Evolutionary conservation across 129 eudicot species (phyloP).

Genomic region (Sambucus nigra): DNA sequence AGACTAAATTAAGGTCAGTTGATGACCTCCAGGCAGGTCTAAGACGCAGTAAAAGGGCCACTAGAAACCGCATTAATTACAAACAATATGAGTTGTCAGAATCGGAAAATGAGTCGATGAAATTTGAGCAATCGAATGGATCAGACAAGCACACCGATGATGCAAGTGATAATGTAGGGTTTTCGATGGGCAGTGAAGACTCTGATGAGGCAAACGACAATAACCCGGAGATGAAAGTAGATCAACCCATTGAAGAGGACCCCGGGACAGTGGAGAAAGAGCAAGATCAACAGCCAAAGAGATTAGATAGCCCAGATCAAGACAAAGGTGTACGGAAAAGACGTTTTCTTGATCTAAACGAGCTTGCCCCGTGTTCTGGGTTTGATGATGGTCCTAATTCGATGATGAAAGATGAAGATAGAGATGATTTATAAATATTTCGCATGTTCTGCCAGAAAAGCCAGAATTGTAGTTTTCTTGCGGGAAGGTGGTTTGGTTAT

Average conservation of each 20-base stretch:
- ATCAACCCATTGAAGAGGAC: conserved; percentile 30
- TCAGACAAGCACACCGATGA: conserved; percentile 34
- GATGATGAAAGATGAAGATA: conserved; percentile 46
- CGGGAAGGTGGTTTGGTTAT: conserved; percentile 23
- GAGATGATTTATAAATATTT: conserved; percentile 30
- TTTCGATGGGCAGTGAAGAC: conserved; percentile 48
- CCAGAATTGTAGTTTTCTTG: conserved; percentile 8
- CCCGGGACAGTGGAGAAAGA: conserved; percentile 29
- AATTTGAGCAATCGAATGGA: conserved; percentile 42
- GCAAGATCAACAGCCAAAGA: conserved; percentile 17
- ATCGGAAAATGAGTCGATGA: conserved; percentile 54
- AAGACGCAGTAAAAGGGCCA: conserved; percentile 81
- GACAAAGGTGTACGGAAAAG: conserved; percentile 45
- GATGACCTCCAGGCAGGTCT: conserved; percentile 47
- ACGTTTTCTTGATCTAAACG: conserved; percentile 86
- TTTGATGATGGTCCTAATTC: conserved; percentile 65
- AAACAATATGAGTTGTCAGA: conserved; percentile 58
- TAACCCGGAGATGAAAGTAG: conserved; percentile 25
- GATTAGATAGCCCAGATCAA: conserved; percentile 34
- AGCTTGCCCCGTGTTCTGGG: conserved; percentile 95
- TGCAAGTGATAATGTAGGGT: conserved; percentile 46
- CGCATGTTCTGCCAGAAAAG: neutral
- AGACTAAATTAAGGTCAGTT: conserved; percentile 54
- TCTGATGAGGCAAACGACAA: conserved; percentile 27
- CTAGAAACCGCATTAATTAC: conserved; percentile 61